A percentile compares a stretch with the other conserved stretches of the same genome.
phyloP scores from a whole-genome alignment of 2,329 filamentous ascomycete species.

The Cordyceps fumosorosea region DNA sequence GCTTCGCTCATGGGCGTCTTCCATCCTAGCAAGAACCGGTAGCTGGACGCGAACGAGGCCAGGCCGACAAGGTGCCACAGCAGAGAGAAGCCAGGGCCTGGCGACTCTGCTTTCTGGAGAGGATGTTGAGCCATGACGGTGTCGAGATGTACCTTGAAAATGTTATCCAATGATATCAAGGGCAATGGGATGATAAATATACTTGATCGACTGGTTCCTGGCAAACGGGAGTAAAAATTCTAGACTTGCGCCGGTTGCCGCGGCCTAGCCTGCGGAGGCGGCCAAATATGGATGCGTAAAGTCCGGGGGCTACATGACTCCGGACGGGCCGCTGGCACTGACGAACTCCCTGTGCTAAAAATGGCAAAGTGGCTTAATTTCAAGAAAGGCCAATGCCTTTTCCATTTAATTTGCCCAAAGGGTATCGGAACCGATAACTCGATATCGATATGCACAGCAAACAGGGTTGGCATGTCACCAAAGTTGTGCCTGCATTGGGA shows the following conservation, averaged over 20 bases:
- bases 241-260: not conserved
- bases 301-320: not conserved
- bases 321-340: not conserved
- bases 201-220: not conserved
- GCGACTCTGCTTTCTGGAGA: conserved; percentile 59
- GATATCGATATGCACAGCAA: not conserved
- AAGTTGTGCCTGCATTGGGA: not conserved
- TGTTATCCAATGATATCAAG: not conserved
- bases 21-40: conserved; percentile 43
- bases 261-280: not conserved
- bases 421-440: not conserved
- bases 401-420: not conserved
- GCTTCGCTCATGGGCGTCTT: conserved; percentile 48
- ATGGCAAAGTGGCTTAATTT: not conserved
- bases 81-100: conserved; percentile 57
- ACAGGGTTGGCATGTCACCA: not conserved
- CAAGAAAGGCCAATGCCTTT: not conserved
- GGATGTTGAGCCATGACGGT: conserved; percentile 44
- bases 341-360: not conserved
- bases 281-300: not conserved
- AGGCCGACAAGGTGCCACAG: conserved; percentile 52
- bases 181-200: not conserved
- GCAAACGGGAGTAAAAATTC: not conserved
- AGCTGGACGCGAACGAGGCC: conserved; percentile 46
- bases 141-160: not conserved